Conservation (phyloP, 2,329 filamentous ascomycete genomes). For the Aspergillus ibericus region DNA sequence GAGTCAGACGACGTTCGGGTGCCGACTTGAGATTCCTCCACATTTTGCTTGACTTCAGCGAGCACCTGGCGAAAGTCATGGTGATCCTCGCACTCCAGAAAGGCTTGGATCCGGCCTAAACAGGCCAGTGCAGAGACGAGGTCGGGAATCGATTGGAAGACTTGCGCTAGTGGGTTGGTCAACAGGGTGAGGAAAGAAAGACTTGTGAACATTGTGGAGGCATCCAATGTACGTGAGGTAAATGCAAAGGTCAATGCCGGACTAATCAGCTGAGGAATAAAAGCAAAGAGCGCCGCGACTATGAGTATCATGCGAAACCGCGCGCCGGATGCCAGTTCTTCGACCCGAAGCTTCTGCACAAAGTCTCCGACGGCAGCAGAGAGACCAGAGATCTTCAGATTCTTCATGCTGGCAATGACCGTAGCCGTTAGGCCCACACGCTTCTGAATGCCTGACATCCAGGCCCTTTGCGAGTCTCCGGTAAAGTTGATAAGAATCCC, state of each 20-base stretch:
- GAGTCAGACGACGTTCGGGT: neutral
- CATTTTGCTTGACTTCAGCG: neutral
- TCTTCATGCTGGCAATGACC: slow-evolving; percentile 42
- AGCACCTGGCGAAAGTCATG: neutral
- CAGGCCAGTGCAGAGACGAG: slow-evolving; percentile 15
- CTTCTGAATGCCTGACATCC: slow-evolving; percentile 26
- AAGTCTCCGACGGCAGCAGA: slow-evolving; percentile 27
- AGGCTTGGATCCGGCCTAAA: slow-evolving; percentile 27
- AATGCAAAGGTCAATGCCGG: neutral
- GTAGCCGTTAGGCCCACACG: slow-evolving; percentile 30
- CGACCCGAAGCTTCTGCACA: slow-evolving; percentile 36
- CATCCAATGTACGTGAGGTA: slow-evolving; percentile 6
- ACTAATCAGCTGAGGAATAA: slow-evolving; percentile 12
- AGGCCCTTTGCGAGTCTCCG: slow-evolving; percentile 18
- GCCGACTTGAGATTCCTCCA: neutral
- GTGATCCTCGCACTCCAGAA: slow-evolving; percentile 17
- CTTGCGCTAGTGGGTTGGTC: slow-evolving; percentile 5
- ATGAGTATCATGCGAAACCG: slow-evolving; percentile 27
- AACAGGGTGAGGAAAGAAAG: slow-evolving; percentile 26
- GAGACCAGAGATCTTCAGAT: slow-evolving; percentile 43
- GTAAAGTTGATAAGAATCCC: slow-evolving; percentile 23
- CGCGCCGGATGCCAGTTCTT: slow-evolving; percentile 33
- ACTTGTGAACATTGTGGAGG: slow-evolving; percentile 25
- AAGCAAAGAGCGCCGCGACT: slow-evolving; percentile 17
- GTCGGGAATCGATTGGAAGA: slow-evolving; percentile 23